phyloP scores from a whole-genome alignment of 306 rosid genomes.

The Acacia acuminata region DNA sequence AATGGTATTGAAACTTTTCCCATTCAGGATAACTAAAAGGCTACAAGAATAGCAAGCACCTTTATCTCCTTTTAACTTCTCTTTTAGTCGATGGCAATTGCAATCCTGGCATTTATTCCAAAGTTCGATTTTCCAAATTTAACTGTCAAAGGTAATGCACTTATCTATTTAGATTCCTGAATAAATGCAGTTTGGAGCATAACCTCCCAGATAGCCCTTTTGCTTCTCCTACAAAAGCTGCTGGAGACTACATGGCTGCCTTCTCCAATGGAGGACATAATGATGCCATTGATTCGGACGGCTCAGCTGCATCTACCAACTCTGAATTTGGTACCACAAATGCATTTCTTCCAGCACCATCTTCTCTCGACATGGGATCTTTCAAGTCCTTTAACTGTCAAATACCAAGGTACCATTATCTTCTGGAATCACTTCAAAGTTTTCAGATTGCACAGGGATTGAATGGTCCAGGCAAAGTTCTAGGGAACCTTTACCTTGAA shows the following conservation, averaged over 20 bases:
- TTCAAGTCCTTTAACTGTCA: slow-evolving; percentile 89
- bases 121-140: slow-evolving; percentile 12
- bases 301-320: slow-evolving; percentile 47
- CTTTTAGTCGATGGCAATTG: slow-evolving; percentile 37
- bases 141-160: slow-evolving; percentile 10
- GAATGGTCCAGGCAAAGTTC: background rate
- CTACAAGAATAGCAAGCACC: slow-evolving; percentile 30
- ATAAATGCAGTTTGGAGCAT: slow-evolving; percentile 83
- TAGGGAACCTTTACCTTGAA: background rate
- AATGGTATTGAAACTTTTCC: slow-evolving; percentile 55
- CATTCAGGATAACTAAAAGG: slow-evolving; percentile 29
- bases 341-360: slow-evolving; percentile 47
- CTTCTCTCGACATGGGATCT: slow-evolving; percentile 73
- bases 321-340: slow-evolving; percentile 40
- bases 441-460: background rate
- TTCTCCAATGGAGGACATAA: slow-evolving; percentile 44
- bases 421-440: slow-evolving; percentile 7
- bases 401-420: slow-evolving; percentile 66
- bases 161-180: slow-evolving; percentile 19
- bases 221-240: slow-evolving; percentile 93
- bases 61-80: slow-evolving; percentile 33
- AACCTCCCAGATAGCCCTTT: slow-evolving; percentile 97
- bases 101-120: slow-evolving; percentile 25
- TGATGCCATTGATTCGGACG: slow-evolving; percentile 50
- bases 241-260: slow-evolving; percentile 45